phyloP scores from a whole-genome alignment of 2,329 filamentous ascomycete genomes.

The Acephala macrosclerotiorum region DNA sequence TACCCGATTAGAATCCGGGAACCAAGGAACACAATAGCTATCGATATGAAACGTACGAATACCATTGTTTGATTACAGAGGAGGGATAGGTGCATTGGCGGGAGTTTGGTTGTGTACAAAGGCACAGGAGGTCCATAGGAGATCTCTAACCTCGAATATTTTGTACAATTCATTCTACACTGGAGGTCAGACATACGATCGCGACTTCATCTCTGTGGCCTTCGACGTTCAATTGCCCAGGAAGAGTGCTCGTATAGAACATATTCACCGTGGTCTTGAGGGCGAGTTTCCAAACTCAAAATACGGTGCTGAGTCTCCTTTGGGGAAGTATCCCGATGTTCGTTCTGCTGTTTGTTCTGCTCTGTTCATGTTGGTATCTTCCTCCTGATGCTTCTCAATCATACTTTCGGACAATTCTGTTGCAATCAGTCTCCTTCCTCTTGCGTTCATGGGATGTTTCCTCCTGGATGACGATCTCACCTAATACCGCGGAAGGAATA shows the following conservation, averaged over 20 bases:
- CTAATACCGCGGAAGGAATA: no score
- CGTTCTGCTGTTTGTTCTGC: background rate
- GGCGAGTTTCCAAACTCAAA: background rate
- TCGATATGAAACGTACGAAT: slow-evolving; percentile 17
- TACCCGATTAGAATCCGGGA: background rate
- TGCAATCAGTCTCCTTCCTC: slow-evolving; percentile 2
- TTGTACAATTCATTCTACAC: slow-evolving; percentile 29
- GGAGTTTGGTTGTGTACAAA: slow-evolving; percentile 44
- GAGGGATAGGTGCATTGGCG: slow-evolving; percentile 39
- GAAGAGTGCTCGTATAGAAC: background rate
- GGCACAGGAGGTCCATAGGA: slow-evolving; percentile 23
- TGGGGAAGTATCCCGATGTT: background rate
- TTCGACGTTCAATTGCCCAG: background rate
- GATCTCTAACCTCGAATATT: slow-evolving; percentile 33
- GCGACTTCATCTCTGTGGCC: background rate
- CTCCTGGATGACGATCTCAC: background rate
- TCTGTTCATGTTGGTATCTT: background rate
- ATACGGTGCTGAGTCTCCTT: background rate
- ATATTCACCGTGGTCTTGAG: background rate
- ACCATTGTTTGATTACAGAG: slow-evolving; percentile 39
- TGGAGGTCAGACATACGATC: background rate
- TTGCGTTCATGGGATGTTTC: background rate
- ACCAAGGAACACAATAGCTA: slow-evolving; percentile 2
- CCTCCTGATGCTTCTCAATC: background rate
- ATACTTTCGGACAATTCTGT: background rate